Evolutionary conservation across 768 basidiomycete species (phyloP).

Genomic region (Kwoniella dendrophila): DNA sequence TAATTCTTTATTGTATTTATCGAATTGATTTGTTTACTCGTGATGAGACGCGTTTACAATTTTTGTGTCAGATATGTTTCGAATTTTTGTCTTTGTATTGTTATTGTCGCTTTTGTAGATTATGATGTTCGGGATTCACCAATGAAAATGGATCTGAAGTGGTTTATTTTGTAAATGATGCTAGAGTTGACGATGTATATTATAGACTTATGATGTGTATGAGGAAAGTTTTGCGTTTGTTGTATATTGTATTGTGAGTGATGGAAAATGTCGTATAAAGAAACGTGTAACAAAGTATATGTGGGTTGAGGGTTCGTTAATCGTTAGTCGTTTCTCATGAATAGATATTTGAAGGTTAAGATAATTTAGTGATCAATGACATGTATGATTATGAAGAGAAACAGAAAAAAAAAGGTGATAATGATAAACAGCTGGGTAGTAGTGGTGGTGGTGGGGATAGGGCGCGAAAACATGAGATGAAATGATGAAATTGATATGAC

Average conservation of each 20-base stretch:
- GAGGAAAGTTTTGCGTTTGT: neutral
- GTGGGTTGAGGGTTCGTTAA: neutral
- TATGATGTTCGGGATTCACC: neutral
- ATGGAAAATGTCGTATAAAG: neutral
- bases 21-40: no score
- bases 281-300: slow-evolving; percentile 1
- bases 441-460: neutral
- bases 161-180: neutral
- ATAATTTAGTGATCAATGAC: neutral
- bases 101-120: neutral
- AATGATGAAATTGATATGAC: slow-evolving; percentile 4
- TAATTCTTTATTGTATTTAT: neutral
- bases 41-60: slow-evolving; percentile 6
- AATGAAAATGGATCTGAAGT: neutral
- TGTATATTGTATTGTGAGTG: neutral
- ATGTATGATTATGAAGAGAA: neutral
- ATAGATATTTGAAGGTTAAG: neutral
- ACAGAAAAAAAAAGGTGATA: neutral
- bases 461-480: neutral
- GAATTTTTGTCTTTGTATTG: neutral
- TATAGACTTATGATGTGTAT: no score
- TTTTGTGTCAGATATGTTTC: neutral
- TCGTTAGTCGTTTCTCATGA: slow-evolving; percentile 15
- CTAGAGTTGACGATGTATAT: neutral
- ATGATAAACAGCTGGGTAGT: neutral